Percentiles rank a stretch among this genome's conserved stretches.
Evolutionary conservation across 2,329 filamentous ascomycete genomes (phyloP).

Genomic region (Diaporthe velutina): DNA sequence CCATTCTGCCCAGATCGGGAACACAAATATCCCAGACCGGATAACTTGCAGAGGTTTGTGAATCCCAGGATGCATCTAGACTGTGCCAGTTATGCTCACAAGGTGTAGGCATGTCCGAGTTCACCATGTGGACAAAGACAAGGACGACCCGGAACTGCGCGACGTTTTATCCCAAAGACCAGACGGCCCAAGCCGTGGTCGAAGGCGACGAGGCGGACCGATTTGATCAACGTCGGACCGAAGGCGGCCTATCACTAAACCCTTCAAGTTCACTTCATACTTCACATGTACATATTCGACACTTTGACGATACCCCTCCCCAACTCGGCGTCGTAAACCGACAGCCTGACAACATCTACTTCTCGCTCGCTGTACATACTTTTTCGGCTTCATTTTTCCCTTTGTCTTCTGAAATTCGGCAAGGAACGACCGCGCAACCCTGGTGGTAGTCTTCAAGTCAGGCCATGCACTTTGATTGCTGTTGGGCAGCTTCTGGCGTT

Average conservation of each 20-base stretch:
- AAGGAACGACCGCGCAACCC: constrained; percentile 8
- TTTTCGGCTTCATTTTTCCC: constrained; percentile 8
- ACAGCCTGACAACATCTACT: constrained; percentile 25
- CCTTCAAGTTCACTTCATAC: constrained; percentile 3
- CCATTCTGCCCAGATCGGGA: constrained; percentile 95
- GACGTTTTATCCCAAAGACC: constrained; percentile 88
- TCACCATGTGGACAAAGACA: constrained; percentile 90
- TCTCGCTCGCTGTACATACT: constrained; percentile 38
- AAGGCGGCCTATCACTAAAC: neutral
- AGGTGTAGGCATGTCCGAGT: constrained; percentile 84
- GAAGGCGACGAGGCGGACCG: constrained; percentile 74
- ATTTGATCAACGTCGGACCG: constrained; percentile 39
- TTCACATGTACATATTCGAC: constrained; percentile 36
- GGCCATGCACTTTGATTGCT: neutral
- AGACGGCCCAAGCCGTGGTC: constrained; percentile 85
- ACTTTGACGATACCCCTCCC: constrained; percentile 36
- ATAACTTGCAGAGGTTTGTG: constrained; percentile 91
- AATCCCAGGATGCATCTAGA: constrained; percentile 36
- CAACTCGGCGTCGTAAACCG: neutral
- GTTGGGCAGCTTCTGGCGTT: neutral
- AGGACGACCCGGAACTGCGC: constrained; percentile 84
- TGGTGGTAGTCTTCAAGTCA: constrained; percentile 20
- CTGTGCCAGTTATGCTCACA: constrained; percentile 38
- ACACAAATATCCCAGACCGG: constrained; percentile 93
- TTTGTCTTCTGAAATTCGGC: constrained; percentile 1